Conservation (phyloP, 148 eudicot genomes). For the Persicaria maculosa region DNA sequence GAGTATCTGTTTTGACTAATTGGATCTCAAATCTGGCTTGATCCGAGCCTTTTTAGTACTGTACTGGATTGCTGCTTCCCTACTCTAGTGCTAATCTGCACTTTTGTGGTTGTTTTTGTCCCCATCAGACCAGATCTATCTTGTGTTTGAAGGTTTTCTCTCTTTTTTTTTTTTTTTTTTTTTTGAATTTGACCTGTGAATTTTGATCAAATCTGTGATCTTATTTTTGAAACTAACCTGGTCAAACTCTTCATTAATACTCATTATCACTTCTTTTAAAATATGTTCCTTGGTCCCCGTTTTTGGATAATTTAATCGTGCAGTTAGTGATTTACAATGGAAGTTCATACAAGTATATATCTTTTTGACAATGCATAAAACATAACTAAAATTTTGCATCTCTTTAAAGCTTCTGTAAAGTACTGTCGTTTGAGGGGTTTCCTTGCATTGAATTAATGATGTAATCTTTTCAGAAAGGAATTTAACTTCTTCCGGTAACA, state of each 20-base stretch:
- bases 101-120: neutral
- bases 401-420: neutral
- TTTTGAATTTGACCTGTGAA: slow-evolving; percentile 1
- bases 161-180: neutral
- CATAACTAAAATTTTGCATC: neutral
- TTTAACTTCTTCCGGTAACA: neutral
- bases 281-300: neutral
- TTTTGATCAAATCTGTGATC: neutral
- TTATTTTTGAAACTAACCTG: neutral
- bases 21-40: neutral
- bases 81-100: neutral
- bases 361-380: slow-evolving; percentile 3
- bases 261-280: neutral
- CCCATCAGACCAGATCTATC: slow-evolving; percentile 5
- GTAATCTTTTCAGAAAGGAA: neutral
- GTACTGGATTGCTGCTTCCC: neutral
- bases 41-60: neutral
- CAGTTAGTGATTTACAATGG: neutral
- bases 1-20: neutral
- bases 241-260: neutral
- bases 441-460: neutral
- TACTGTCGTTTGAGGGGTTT: neutral
- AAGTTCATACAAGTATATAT: neutral
- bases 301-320: neutral
- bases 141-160: neutral